These are phyloP conservation scores for Citrus inodora DNA, from an alignment of 345 rosid genomes.

Conservation along the genomic window DNA sequence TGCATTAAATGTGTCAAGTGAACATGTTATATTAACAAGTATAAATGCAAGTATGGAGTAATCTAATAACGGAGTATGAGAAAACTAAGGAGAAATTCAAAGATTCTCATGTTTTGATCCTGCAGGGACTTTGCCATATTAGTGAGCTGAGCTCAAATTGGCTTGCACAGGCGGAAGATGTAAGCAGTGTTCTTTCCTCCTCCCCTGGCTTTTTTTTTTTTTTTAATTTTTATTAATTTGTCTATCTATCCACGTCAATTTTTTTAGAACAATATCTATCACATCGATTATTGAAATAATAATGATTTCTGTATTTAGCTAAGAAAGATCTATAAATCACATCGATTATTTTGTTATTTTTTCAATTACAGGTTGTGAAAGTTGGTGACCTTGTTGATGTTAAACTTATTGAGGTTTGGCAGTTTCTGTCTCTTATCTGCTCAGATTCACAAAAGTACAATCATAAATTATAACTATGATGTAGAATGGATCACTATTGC, in stretches of 20 bases:
- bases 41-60: neutral
- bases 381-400: conserved; percentile 93
- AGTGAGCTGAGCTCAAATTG: conserved; percentile 85
- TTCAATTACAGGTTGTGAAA: conserved; percentile 59
- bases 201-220: neutral
- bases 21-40: neutral
- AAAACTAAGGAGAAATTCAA: neutral
- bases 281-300: neutral
- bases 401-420: conserved; percentile 84
- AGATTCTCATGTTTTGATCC: conserved; percentile 11
- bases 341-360: conserved; percentile 7
- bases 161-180: conserved; percentile 98
- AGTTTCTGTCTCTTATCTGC: conserved; percentile 8
- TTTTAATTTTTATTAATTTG: neutral
- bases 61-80: neutral
- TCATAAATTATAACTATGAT: neutral
- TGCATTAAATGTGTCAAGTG: neutral
- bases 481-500: neutral
- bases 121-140: conserved; percentile 94
- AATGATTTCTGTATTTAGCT: neutral
- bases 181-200: conserved; percentile 30
- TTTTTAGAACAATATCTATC: too few species aligned
- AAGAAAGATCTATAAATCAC: neutral
- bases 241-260: neutral
- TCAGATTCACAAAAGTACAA: neutral